Evolutionary conservation across 768 basidiomycete genomes (phyloP).

Genomic region (Phanerochaete sordida): DNA sequence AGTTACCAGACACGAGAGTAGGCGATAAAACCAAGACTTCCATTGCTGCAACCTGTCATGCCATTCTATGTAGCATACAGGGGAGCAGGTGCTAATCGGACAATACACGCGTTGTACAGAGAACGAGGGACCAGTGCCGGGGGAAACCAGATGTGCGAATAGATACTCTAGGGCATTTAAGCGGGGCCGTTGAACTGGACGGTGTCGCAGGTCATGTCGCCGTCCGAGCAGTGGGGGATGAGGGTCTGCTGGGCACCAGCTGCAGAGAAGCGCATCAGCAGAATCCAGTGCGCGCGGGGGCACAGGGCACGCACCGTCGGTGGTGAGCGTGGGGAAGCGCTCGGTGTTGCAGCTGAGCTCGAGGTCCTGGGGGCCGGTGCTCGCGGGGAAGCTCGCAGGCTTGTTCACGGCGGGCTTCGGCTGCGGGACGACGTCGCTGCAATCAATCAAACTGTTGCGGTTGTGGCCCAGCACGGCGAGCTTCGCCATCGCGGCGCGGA

Average conservation of each 20-base stretch:
- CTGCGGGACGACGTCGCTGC: slow-evolving; percentile 15
- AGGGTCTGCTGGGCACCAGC: slow-evolving; percentile 6
- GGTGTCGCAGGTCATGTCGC: slow-evolving; percentile 6
- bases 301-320: slow-evolving; percentile 8
- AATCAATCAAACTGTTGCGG: slow-evolving; percentile 13
- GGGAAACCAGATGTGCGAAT: too few species aligned
- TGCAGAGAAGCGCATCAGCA: neutral
- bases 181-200: slow-evolving; percentile 12
- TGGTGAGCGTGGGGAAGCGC: slow-evolving; percentile 33
- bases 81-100: too few species aligned
- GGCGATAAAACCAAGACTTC: too few species aligned
- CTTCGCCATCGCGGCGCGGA: slow-evolving; percentile 15
- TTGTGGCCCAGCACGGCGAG: slow-evolving; percentile 16
- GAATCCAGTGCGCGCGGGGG: neutral
- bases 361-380: slow-evolving; percentile 20
- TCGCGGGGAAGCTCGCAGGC: slow-evolving; percentile 32
- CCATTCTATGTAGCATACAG: too few species aligned
- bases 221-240: slow-evolving; percentile 12
- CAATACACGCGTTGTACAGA: too few species aligned
- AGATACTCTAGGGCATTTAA: neutral
- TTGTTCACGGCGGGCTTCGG: slow-evolving; percentile 20
- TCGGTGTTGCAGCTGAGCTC: slow-evolving; percentile 29
- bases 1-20: too few species aligned
- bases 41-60: too few species aligned
- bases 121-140: too few species aligned